Conservation (phyloP, 2,329 filamentous ascomycete genomes). For the Fusarium sororula region DNA sequence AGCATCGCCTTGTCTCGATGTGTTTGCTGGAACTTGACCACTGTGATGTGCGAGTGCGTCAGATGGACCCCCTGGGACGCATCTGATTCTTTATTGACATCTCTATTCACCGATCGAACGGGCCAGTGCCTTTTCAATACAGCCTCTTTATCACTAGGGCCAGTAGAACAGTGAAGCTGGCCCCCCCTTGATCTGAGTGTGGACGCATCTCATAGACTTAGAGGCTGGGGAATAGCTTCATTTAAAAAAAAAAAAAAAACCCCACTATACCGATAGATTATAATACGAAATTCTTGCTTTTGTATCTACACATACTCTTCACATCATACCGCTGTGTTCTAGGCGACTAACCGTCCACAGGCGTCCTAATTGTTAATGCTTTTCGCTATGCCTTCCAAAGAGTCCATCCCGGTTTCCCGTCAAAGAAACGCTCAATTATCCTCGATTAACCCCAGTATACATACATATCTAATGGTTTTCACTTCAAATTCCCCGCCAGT, state of each 20-base stretch:
- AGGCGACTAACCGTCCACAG: conserved; percentile 4
- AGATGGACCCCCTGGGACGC: neutral
- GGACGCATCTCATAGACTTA: too few species aligned
- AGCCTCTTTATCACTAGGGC: neutral
- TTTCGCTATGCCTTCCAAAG: conserved; percentile 24
- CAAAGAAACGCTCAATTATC: conserved; percentile 37
- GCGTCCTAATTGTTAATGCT: conserved; percentile 13
- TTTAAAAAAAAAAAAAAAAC: neutral
- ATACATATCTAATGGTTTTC: conserved; percentile 16
- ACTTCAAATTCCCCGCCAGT: conserved; percentile 17
- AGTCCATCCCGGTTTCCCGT: conserved; percentile 21
- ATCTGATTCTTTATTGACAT: conserved; percentile 10
- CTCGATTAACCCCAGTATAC: conserved; percentile 35
- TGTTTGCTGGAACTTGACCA: neutral
- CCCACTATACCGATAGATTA: neutral
- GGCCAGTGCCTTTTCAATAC: neutral
- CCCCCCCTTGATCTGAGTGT: neutral
- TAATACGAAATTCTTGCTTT: conserved; percentile 2
- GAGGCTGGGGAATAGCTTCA: neutral
- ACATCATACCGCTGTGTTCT: neutral
- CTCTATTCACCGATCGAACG: neutral
- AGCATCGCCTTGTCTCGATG: neutral
- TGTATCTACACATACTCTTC: conserved; percentile 34
- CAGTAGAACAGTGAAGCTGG: neutral
- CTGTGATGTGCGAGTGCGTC: neutral